A percentile compares a stretch with the other conserved stretches of the same genome.
phyloP scores from a whole-genome alignment of 2,329 filamentous ascomycete genomes.

The Penicillium digitatum region DNA sequence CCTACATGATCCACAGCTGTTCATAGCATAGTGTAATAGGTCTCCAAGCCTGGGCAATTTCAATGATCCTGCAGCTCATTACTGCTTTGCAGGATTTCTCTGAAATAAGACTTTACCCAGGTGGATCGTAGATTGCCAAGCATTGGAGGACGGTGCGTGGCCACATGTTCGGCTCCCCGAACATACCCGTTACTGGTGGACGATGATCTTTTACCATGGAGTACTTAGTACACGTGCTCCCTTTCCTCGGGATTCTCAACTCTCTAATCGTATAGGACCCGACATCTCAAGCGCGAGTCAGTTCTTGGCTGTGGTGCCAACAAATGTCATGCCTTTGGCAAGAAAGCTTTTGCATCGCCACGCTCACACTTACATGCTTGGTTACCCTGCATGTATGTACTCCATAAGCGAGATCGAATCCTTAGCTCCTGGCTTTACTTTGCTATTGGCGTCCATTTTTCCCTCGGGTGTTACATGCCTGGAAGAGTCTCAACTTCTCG shows the following conservation, averaged over 20 bases:
- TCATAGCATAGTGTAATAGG: not conserved
- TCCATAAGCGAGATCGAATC: not conserved
- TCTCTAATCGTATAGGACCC: conserved; percentile 2
- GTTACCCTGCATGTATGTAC: not conserved
- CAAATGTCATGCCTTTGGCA: conserved; percentile 13
- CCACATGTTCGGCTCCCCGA: not conserved
- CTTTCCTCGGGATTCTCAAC: not conserved
- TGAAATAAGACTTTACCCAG: conserved; percentile 7
- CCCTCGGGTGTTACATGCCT: not conserved
- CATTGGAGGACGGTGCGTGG: not conserved
- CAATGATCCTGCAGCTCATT: conserved; percentile 8
- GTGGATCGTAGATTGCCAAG: not conserved
- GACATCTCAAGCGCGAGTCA: not conserved
- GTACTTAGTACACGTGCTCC: not conserved
- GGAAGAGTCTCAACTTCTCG: not conserved
- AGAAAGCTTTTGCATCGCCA: conserved; percentile 11
- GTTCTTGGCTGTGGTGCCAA: conserved; percentile 13
- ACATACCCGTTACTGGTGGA: not conserved
- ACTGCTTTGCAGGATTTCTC: conserved; percentile 13
- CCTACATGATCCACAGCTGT: too few species aligned
- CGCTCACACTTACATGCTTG: not conserved
- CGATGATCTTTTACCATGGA: too few species aligned
- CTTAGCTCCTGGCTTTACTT: not conserved
- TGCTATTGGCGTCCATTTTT: not conserved
- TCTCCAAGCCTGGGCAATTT: too few species aligned